Base-by-base conservation (phyloP, 1,139 yeast species). In the Debaryomyces nepalensis region DNA sequence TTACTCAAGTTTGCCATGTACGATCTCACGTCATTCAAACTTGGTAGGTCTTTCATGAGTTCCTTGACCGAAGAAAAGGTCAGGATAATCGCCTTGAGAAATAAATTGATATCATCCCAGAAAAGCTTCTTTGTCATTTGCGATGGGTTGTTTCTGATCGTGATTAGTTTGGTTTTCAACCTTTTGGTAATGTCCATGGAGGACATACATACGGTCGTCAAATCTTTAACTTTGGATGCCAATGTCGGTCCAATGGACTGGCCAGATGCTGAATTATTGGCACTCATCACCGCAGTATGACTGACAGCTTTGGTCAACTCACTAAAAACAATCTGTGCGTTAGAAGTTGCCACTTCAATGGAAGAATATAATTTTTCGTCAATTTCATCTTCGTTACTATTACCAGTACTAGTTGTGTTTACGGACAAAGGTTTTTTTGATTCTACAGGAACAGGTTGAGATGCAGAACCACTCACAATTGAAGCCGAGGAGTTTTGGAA, bases 41-140 rank as follows among this genome's bases (percentile, higher is more conserved):
- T 77, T 0, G 96, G 93, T 45, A 89, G 70, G 53, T 88, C 96
- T 43, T 77, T 75, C 77, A 88, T 85, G n/a, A 93, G 81, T 1
- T 81, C 79, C 58, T 89, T 90, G 0, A 95, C 90, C 1, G 89
- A 80, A 1, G 93, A 93, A 50, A 91, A 72, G 29, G 93, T 87
- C 37, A 83, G 86, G 47, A 90, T 85, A 44, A 89, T 85, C 0
- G 95, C 84, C 56, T 89, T 90, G 52, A 91, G 70, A 54, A 91
- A 89, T 41, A 81, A 69, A 61, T 88, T 90, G 29, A 90, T 85
- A 54, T 87, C 95, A 52, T 91, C 98, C 82, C 95, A 91, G 46
- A 93, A 83, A 51, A 74, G 73, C 46, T 79, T 73, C 48, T 86
- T 81, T 26, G 86, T 84, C 2, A 73, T 69, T n/a, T 60, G 64